These are phyloP conservation scores for Wickerhamomyces kurtzmanii DNA, from an alignment of 805 yeast genomes.

Conservation along the genomic window DNA sequence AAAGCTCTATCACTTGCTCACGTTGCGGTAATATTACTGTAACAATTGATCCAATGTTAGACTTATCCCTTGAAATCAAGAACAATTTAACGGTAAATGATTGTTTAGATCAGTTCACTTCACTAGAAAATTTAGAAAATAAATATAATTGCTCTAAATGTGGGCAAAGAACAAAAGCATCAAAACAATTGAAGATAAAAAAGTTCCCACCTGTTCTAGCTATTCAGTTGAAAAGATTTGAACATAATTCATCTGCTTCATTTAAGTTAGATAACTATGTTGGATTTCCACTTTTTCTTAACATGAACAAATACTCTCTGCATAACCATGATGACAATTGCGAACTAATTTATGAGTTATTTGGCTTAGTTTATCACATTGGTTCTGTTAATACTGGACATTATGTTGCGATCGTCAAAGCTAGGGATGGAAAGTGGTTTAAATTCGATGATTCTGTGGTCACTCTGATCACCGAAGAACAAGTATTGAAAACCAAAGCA, in stretches of 20 bases:
- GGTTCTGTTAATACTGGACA: constrained; percentile 97
- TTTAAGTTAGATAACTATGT: constrained; percentile 73
- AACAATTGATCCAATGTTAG: constrained; percentile 84
- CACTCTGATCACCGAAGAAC: constrained; percentile 49
- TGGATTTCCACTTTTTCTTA: constrained; percentile 60
- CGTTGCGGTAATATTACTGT: constrained; percentile 47
- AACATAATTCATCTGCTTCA: constrained; percentile 22
- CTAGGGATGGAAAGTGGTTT: constrained; percentile 73
- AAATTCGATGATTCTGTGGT: constrained; percentile 86
- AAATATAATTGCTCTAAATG: constrained; percentile 66
- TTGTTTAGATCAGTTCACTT: constrained; percentile 72
- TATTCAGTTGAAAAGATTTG: constrained; percentile 71
- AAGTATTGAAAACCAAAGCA: constrained; percentile 65
- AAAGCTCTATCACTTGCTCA: constrained; percentile 69
- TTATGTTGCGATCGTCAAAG: constrained; percentile 72
- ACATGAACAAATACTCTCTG: constrained; percentile 52
- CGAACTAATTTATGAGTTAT: constrained; percentile 63
- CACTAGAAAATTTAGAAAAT: constrained; percentile 66
- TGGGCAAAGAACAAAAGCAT: constrained; percentile 49
- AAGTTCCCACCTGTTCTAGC: constrained; percentile 70
- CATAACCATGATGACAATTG: constrained; percentile 16
- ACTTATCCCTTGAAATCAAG: constrained; percentile 70
- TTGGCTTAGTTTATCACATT: constrained; percentile 79
- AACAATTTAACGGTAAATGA: constrained; percentile 36
- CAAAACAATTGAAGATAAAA: constrained; percentile 61